Evolutionary conservation across 805 yeast species (phyloP).

Genomic region (Zygoascus tannicola): DNA sequence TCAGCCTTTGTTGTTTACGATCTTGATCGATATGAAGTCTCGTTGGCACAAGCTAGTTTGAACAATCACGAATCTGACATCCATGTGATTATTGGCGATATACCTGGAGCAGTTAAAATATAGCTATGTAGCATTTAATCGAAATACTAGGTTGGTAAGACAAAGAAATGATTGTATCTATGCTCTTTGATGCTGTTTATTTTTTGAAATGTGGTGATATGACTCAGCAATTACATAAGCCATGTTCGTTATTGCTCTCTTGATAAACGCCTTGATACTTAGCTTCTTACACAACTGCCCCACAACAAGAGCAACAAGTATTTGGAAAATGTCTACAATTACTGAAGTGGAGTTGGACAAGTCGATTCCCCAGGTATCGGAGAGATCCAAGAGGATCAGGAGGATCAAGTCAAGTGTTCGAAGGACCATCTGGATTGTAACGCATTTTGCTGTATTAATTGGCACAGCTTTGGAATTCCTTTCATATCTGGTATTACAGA

Average conservation of each 20-base stretch:
- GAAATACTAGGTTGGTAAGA: too few species aligned
- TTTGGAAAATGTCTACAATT: not conserved
- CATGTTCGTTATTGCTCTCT: too few species aligned
- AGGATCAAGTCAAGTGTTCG: slow-evolving; percentile 5
- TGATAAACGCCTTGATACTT: too few species aligned
- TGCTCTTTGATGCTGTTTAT: too few species aligned
- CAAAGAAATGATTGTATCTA: too few species aligned
- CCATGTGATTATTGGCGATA: slow-evolving; percentile 17
- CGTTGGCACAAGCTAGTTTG: slow-evolving; percentile 42
- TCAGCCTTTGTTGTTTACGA: slow-evolving; percentile 61
- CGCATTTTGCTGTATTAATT: slow-evolving; percentile 11
- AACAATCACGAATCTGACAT: slow-evolving; percentile 17
- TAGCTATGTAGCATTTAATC: too few species aligned
- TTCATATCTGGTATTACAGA: slow-evolving; percentile 19
- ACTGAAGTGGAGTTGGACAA: not conserved
- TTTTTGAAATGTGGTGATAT: too few species aligned
- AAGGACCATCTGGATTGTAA: slow-evolving; percentile 12
- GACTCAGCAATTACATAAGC: too few species aligned
- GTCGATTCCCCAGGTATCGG: not conserved
- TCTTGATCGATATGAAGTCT: slow-evolving; percentile 43
- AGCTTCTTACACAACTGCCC: too few species aligned
- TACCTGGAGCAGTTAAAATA: too few species aligned
- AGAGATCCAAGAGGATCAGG: not conserved
- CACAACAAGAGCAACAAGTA: not conserved
- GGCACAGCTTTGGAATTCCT: slow-evolving; percentile 12